Evolutionary conservation across 2,329 filamentous ascomycete species (phyloP).

Genomic region (Claviceps monticola): DNA sequence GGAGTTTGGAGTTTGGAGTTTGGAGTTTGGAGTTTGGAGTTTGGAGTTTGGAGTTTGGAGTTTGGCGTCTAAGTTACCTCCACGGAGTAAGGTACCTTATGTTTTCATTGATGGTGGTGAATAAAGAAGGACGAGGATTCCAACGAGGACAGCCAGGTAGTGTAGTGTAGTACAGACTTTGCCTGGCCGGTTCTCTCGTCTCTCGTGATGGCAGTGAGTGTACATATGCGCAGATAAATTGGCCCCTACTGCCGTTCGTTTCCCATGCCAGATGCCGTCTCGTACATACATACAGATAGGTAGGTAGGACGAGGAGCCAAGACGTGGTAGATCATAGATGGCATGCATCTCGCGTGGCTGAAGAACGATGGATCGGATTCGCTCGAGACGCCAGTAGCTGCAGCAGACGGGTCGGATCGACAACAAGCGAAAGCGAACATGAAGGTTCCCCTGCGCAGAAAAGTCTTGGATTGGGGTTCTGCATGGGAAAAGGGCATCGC

Average conservation of each 20-base stretch:
- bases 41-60: not conserved
- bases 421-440: slow-evolving; percentile 2
- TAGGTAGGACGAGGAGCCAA: slow-evolving; percentile 1
- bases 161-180: not conserved
- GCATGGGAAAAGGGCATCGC: not conserved
- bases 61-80: no score
- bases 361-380: not conserved
- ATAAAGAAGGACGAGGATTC: no score
- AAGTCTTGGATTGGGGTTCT: no score
- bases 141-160: no score
- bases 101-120: no score
- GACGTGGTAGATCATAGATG: slow-evolving; percentile 2
- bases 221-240: not conserved
- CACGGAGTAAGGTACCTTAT: no score
- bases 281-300: not conserved
- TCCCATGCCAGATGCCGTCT: not conserved
- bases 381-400: not conserved
- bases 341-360: slow-evolving; percentile 7
- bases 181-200: not conserved
- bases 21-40: not conserved
- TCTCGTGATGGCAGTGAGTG: not conserved
- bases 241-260: not conserved
- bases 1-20: not conserved
- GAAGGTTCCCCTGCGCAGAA: not conserved
- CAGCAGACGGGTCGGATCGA: slow-evolving; percentile 6